These are phyloP conservation scores for Paxillus rubicundulus DNA, from an alignment of 768 basidiomycete genomes.

Conservation along the genomic window DNA sequence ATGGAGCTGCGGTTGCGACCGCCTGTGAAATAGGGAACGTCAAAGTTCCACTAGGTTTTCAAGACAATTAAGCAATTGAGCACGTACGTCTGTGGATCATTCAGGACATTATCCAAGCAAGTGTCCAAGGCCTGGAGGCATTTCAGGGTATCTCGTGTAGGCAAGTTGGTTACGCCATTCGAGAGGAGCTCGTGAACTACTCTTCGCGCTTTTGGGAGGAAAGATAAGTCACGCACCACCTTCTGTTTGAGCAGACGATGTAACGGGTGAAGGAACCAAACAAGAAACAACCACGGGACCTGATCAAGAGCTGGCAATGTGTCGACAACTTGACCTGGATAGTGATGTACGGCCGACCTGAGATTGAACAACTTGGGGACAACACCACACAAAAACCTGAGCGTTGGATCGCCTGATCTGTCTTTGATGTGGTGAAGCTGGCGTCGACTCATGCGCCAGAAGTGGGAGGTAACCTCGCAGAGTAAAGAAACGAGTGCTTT, in stretches of 20 bases:
- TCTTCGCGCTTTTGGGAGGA: neutral
- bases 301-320: neutral
- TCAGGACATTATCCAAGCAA: neutral
- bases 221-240: neutral
- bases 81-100: neutral
- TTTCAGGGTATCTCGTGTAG: neutral
- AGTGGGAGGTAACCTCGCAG: neutral
- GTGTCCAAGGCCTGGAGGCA: neutral
- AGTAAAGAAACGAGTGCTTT: conserved; percentile 4
- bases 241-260: neutral
- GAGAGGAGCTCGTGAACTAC: neutral
- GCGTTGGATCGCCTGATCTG: neutral
- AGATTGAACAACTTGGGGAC: neutral
- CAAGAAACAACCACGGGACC: neutral
- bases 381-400: conserved; percentile 3
- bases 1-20: neutral
- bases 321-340: neutral
- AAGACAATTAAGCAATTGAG: neutral
- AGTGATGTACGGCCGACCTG: neutral
- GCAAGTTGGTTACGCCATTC: neutral
- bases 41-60: neutral
- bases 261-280: neutral
- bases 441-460: no score
- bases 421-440: no score
- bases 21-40: neutral